phyloP scores from a whole-genome alignment of 768 basidiomycete species.

The Suillus bovinus region DNA sequence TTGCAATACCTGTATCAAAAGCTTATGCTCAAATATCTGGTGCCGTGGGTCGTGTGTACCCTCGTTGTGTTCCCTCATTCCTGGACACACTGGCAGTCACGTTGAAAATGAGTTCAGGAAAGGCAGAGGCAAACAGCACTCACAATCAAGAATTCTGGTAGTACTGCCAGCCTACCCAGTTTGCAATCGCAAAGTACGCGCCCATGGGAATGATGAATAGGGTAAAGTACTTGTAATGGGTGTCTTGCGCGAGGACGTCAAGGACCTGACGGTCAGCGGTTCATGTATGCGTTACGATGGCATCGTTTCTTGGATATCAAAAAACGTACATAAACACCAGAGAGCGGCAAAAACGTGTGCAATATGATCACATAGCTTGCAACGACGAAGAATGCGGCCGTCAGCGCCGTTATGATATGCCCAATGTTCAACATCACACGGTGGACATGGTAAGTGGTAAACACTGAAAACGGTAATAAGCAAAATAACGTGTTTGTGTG shows the following conservation, averaged over 20 bases:
- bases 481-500: conserved; percentile 3
- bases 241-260: conserved; percentile 65
- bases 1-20: conserved; percentile 3
- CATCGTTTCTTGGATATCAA: not conserved
- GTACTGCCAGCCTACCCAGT: conserved; percentile 99
- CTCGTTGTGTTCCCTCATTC: too few species aligned
- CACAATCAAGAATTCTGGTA: conserved; percentile 77
- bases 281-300: not conserved
- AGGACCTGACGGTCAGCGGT: conserved; percentile 50
- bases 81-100: not conserved
- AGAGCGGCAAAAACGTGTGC: conserved; percentile 59
- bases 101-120: too few species aligned
- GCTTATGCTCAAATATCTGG: conserved; percentile 13
- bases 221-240: conserved; percentile 88
- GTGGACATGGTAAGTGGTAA: conserved; percentile 16
- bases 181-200: conserved; percentile 91
- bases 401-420: conserved; percentile 46
- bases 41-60: conserved; percentile 13
- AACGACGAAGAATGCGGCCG: conserved; percentile 53
- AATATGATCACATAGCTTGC: conserved; percentile 66
- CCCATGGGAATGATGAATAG: conserved; percentile 79
- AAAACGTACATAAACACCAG: conserved; percentile 50
- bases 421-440: conserved; percentile 40
- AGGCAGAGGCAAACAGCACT: not conserved
- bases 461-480: conserved; percentile 13